Percentiles rank a stretch among this genome's conserved stretches.
phyloP scores from a whole-genome alignment of 2,329 filamentous ascomycete species.

The Aureobasidium sp. region DNA sequence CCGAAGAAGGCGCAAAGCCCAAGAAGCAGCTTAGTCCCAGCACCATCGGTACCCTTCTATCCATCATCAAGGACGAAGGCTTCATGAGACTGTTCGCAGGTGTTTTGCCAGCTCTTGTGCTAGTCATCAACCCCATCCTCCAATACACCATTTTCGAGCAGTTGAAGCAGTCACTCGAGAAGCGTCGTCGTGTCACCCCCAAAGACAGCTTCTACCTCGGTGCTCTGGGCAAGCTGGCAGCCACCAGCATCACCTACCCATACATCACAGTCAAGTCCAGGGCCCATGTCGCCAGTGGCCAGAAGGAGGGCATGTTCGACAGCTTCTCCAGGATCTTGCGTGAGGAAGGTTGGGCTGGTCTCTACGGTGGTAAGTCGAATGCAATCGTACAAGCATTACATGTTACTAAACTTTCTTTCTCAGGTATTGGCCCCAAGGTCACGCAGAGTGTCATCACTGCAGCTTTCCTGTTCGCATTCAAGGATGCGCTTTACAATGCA shows the following conservation, averaged over 20 bases:
- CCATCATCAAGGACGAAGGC: constrained; percentile 77
- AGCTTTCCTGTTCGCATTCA: constrained; percentile 94
- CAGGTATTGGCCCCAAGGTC: constrained; percentile 92
- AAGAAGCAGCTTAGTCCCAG: constrained; percentile 53
- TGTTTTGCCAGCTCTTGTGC: constrained; percentile 82
- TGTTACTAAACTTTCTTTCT: too few species aligned
- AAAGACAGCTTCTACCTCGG: constrained; percentile 85
- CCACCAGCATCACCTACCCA: constrained; percentile 89
- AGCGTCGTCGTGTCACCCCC: constrained; percentile 67
- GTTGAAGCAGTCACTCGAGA: constrained; percentile 86
- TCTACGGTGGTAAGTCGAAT: constrained; percentile 72
- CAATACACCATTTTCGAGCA: constrained; percentile 99
- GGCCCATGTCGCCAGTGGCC: constrained; percentile 80
- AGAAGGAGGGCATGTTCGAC: constrained; percentile 71
- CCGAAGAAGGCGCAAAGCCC: constrained; percentile 24
- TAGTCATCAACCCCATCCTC: constrained; percentile 96
- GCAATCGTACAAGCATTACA: neutral
- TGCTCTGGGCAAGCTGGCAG: constrained; percentile 87
- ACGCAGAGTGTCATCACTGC: constrained; percentile 95
- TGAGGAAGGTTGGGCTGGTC: constrained; percentile 83
- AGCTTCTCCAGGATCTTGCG: constrained; percentile 71
- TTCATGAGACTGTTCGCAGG: constrained; percentile 80
- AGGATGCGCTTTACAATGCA: constrained; percentile 87
- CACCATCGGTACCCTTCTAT: constrained; percentile 73
- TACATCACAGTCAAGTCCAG: constrained; percentile 98